Evolutionary conservation across 2,329 filamentous ascomycete genomes (phyloP), one percentile per base, ranked within the genome.

Genomic region (Aspergillus ochraceoroseus): DNA sequence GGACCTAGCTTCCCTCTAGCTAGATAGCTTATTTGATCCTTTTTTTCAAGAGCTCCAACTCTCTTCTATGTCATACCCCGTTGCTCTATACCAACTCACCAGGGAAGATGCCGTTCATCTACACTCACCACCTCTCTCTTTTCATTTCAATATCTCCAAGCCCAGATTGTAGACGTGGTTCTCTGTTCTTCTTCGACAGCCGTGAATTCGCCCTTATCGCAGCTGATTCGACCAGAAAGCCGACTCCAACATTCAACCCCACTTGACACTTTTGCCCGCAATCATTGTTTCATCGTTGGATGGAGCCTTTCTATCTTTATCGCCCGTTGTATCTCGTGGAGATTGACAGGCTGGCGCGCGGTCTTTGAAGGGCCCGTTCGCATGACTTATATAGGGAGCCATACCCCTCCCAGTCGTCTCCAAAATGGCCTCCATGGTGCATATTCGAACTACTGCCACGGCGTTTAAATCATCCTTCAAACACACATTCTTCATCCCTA

Each of bases 271-370:
- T n/a, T n/a, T n/a, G n/a, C n/a, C n/a, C n/a, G n/a, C n/a, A n/a
- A n/a, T n/a, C n/a, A n/a, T n/a, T n/a, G n/a, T n/a, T n/a, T n/a
- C n/a, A n/a, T n/a, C n/a, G n/a, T n/a, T n/a, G n/a, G n/a, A n/a
- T n/a, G n/a, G n/a, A n/a, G n/a, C n/a, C 39, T 35, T 30, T 41
- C 19, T 48, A 44, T 39, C 52, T 43, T n/a, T 48, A 43, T 43
- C 47, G 30, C 35, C 38, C 19, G 33, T 18, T 36, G 12, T 27
- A 13, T 7, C 23, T 23, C 26, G 22, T 12, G 4, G 19, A 18
- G 18, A 40, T 41, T 11, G 18, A 35, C 37, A 23, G 33, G 31
- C n/a, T n/a, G n/a, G n/a, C n/a, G n/a, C n/a, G n/a, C n/a, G n/a
- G n/a, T n/a, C n/a, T n/a, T n/a, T n/a, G 35, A n/a, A 9, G 8